Evolutionary conservation across 192 early-diverging fungal species (phyloP), one percentile per base, ranked within the genome.

Genomic region (Backusella liffmaniae): DNA sequence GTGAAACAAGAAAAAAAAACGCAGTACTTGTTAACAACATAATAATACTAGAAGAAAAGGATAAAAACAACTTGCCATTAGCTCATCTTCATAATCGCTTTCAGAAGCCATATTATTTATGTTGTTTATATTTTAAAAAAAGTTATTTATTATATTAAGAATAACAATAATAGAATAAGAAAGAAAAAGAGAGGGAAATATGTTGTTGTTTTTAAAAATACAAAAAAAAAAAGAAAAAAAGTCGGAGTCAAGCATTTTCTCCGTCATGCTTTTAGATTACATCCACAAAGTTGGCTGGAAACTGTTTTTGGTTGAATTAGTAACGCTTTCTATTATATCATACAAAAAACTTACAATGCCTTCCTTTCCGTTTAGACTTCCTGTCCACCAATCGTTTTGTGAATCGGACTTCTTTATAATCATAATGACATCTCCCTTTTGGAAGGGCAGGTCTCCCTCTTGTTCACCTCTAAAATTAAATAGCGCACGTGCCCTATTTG

Each of bases 381-480:
- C 97, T 35, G 90, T 88, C 97, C 96, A 98, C 97, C 97, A 99
- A 77, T 96, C 94, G 78, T 95, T 91, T 39, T 81, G 85, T 36
- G 86, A 86, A 1, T 89, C 87, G 1, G 93, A 92, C 72, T 89
- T 89, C 76, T 92, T 88, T 35, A 89, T 62, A 13, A 99, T 89
- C 4, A 85, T 89, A 78, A 99, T 97, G 32, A 90, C 79, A 79
- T 99, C 96, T 67, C 94, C 96, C 77, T 91, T 92, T 75, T 85
- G 89, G 80, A 99, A 99, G 18, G 85, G 72, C 73, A 99, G 80
- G 78, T 99, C 97, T 21, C 91, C 95, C 6, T 86, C 79, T 76
- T 94, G 86, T 73, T 95, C 89, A 0, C 91, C 95, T 7, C 80
- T 80, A 83, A 94, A 99, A 83, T 97, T 93, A 73, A 94, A 99